phyloP scores from a whole-genome alignment of 2,329 filamentous ascomycete species.

The Fusarium miscanthi region DNA sequence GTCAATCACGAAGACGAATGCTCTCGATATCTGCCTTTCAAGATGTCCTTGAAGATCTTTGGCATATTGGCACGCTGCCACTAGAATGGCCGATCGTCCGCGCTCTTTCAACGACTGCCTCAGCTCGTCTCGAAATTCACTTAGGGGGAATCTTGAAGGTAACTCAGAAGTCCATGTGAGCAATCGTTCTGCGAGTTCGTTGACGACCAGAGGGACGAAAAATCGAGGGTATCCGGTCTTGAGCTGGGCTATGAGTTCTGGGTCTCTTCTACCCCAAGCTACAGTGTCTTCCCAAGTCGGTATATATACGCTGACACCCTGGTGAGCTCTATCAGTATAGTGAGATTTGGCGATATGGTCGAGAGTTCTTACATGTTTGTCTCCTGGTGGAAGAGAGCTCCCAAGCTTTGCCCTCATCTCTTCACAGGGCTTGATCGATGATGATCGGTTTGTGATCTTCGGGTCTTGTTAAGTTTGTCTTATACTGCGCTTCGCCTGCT shows the following conservation, averaged over 20 bases:
- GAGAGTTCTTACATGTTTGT: constrained; percentile 40
- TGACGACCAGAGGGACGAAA: constrained; percentile 41
- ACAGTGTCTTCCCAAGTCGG: constrained; percentile 45
- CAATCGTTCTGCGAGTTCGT: constrained; percentile 32
- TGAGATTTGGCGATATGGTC: not conserved
- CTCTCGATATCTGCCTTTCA: not conserved
- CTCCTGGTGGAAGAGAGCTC: constrained; percentile 41
- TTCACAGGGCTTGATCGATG: not conserved
- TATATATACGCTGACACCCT: constrained; percentile 49
- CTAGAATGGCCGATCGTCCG: constrained; percentile 16
- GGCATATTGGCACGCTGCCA: constrained; percentile 29
- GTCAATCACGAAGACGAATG: constrained; percentile 7
- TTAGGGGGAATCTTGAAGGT: not conserved
- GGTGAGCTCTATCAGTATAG: not conserved
- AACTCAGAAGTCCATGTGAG: constrained; percentile 24
- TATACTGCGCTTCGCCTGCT: not conserved
- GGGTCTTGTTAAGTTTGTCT: not conserved
- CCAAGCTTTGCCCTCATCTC: constrained; percentile 30
- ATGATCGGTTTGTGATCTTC: not conserved
- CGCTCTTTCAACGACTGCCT: not conserved
- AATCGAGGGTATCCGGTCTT: constrained; percentile 47
- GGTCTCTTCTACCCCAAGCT: constrained; percentile 41
- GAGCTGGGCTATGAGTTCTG: constrained; percentile 33
- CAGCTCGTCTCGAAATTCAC: not conserved
- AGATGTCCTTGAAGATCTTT: constrained; percentile 36